Base-by-base conservation (phyloP, 2,329 filamentous ascomycete genomes). In the Gaeumannomyces sp. region DNA sequence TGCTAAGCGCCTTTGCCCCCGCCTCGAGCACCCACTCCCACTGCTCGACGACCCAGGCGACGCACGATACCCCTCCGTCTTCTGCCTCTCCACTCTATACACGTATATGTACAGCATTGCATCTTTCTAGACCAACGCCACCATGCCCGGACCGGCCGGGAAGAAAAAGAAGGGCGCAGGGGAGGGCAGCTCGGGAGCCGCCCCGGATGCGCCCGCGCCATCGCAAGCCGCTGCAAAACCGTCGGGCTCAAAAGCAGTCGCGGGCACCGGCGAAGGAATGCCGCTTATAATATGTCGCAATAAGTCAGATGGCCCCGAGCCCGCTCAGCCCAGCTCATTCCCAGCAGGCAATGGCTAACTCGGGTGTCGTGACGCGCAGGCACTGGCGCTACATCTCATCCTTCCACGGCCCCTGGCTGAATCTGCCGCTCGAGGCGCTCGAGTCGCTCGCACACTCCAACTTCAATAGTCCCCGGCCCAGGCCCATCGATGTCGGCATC, bases 351-450 rank as follows among this genome's bases (percentile, higher is more conserved):
- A 59, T 28, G 45, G 45, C 45, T 53, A 53, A 53, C 45, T 10
- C 45, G 45, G 45, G 45, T 53, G 45, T 53, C 45, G 45, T 25
- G 45, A 19, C 45, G 22, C 7, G 27, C 63, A 94, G 91, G 75
- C 90, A 94, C 78, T 94, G 91, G 91, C 85, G 88, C 68, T 92
- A 92, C 75, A 93, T 95, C 66, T 93, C 90, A 28, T 90, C 88
- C 33, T 95, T 91, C 72, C 89, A 93, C 73, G 92, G 91, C 29
- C 88, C 90, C 69, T 95, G 92, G 92, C 84, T 93, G 19, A 89
- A 92, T 75, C 81, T 94, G 65, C 89, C 91, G 27, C 84, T 87
- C 68, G 91, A 94, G 75, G 85, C 93, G 65, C 87, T 96, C 76
- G 89, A 93, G 74, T 87, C 85, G 62, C 84, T 95, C 62, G 91